phyloP scores from a whole-genome alignment of 768 basidiomycete species.

The Cubamyces sp. region DNA sequence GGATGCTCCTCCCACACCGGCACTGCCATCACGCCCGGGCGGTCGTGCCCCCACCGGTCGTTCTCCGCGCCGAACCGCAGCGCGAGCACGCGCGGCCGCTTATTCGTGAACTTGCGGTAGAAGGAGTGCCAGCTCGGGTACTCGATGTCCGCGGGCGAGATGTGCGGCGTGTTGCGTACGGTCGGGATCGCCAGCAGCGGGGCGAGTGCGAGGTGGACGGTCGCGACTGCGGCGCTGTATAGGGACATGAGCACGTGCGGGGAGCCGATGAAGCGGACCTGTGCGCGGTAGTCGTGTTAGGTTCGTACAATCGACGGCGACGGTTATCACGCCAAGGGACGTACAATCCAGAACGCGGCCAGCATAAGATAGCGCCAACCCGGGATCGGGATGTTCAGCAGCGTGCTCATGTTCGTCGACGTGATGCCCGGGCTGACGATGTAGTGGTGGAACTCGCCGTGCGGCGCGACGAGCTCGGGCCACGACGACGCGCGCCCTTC shows the following conservation, averaged over 20 bases:
- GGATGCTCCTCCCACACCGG: constrained; percentile 55
- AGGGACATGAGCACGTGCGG: constrained; percentile 63
- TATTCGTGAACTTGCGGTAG: constrained; percentile 23
- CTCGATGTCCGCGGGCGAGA: constrained; percentile 22
- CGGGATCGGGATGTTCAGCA: constrained; percentile 48
- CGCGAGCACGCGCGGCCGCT: constrained; percentile 8
- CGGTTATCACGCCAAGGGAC: constrained; percentile 33
- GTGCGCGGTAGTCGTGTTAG: neutral
- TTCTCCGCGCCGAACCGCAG: constrained; percentile 61
- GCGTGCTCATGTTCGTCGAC: constrained; percentile 60
- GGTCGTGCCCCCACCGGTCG: constrained; percentile 56
- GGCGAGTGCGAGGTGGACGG: constrained; percentile 68
- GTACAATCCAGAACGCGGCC: constrained; percentile 64
- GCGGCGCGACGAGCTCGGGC: constrained; percentile 14
- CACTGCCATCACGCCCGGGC: constrained; percentile 54
- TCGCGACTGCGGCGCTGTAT: constrained; percentile 68
- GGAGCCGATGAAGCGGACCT: constrained; percentile 76
- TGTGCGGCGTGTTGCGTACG: constrained; percentile 26
- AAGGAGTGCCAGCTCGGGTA: constrained; percentile 24
- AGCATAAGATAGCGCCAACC: constrained; percentile 49
- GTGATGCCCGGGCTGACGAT: constrained; percentile 72
- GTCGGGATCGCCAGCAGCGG: constrained; percentile 53
- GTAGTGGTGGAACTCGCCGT: constrained; percentile 52
- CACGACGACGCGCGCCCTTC: neutral
- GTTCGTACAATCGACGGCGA: constrained; percentile 12